Conservation (phyloP, 164 flowering plant species). For the Taxillus chinensis region DNA sequence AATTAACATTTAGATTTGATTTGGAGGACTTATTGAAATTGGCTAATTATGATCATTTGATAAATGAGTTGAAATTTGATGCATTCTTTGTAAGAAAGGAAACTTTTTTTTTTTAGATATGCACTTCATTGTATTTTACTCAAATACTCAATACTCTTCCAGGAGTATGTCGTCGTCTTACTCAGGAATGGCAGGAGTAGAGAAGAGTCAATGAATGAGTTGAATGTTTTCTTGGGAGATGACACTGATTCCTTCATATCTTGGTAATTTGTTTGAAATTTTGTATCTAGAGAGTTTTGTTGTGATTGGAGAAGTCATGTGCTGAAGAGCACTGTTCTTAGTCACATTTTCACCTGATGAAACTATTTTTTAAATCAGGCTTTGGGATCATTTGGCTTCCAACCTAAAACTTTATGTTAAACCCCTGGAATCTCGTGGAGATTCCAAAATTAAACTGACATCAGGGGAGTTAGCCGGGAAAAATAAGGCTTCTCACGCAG, state of each 20-base stretch:
- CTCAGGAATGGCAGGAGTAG: conserved; percentile 80
- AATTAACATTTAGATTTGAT: too few species aligned
- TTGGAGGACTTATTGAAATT: too few species aligned
- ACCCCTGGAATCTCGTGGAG: conserved; percentile 24
- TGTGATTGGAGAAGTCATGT: not conserved
- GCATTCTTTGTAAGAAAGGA: too few species aligned
- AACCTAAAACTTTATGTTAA: conserved; percentile 48
- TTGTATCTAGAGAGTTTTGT: not conserved
- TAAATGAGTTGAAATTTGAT: too few species aligned
- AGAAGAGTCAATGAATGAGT: conserved; percentile 77
- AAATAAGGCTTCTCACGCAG: conserved; percentile 18
- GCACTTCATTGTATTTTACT: not conserved
- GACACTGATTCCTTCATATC: conserved; percentile 70
- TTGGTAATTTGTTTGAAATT: conserved; percentile 38
- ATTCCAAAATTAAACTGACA: conserved; percentile 18
- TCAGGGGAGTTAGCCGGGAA: conserved; percentile 13
- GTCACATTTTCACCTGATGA: not conserved
- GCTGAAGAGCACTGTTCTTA: not conserved
- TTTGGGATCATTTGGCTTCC: conserved; percentile 84
- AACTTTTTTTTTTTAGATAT: too few species aligned
- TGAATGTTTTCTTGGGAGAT: conserved; percentile 87
- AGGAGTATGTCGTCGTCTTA: conserved; percentile 93
- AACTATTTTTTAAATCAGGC: conserved; percentile 35
- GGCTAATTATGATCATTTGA: too few species aligned
- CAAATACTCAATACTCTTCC: conserved; percentile 19